Percentiles rank a stretch among this genome's conserved stretches.
These are phyloP conservation scores for Pleurotus tuoliensis DNA, from an alignment of 768 basidiomycete genomes.

Conservation along the genomic window DNA sequence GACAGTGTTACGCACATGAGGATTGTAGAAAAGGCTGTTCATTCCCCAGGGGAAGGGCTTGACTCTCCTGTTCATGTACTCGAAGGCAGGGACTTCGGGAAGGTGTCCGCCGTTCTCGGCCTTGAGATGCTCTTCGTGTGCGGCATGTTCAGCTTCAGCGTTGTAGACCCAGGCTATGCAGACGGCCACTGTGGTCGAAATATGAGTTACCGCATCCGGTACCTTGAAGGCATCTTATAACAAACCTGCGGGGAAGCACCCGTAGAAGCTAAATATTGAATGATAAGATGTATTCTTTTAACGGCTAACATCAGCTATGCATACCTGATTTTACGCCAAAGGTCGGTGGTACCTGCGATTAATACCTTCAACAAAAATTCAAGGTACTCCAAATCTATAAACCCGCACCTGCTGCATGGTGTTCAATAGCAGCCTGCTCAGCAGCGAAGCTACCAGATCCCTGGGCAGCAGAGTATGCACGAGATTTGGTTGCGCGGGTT, in stretches of 20 bases:
- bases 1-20: constrained; percentile 43
- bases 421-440: constrained; percentile 52
- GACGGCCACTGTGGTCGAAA: constrained; percentile 34
- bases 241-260: constrained; percentile 73
- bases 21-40: constrained; percentile 82
- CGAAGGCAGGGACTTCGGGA: constrained; percentile 67
- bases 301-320: not conserved
- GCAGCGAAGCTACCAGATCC: constrained; percentile 38
- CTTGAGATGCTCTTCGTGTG: constrained; percentile 67
- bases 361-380: constrained; percentile 12
- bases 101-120: constrained; percentile 70
- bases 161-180: constrained; percentile 56
- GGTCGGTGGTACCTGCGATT: constrained; percentile 60
- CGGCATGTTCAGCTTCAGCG: constrained; percentile 58
- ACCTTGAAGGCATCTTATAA: constrained; percentile 16
- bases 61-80: constrained; percentile 70
- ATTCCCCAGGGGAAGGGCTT: constrained; percentile 86
- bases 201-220: constrained; percentile 2
- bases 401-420: constrained; percentile 60
- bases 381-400: not conserved
- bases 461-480: constrained; percentile 25
- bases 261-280: constrained; percentile 54
- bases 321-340: constrained; percentile 88
- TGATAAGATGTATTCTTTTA: constrained; percentile 12
- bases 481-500: constrained; percentile 28